Evolutionary conservation across 2,329 filamentous ascomycete genomes (phyloP), one percentile per base, ranked within the genome.

Genomic region (Claviceps arundinis): DNA sequence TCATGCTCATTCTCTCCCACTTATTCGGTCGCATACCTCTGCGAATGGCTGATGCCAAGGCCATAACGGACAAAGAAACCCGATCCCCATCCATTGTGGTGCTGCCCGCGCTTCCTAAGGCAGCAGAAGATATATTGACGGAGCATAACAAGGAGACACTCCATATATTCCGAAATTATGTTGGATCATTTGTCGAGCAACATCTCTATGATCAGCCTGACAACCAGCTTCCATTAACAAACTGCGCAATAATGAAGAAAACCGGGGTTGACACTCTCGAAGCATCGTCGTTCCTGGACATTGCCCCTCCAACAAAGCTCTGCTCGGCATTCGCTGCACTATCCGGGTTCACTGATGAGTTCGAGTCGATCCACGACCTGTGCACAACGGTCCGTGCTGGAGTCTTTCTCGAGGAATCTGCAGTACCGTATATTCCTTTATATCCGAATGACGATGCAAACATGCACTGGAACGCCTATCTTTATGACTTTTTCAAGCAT

Each of bases 401-500:
- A 0, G 78, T 91, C 1, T 89, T 88, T 68, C 74, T 91, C 0
- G 87, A 91, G 59, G 77, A 87, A 60, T 76, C 82, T 0, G 81
- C 84, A 1, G 79, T 91, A 24, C 87, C 87, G 0, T 78, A 85
- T 61, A 73, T 89, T 4, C 73, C 74, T 5, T 67, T 87, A 11
- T 77, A 77, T 57, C 77, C 79, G 0, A 69, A 80, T 26, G 77
- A 84, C 50, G 70, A 73, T 2, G 49, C 52, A 56, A 65, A 54
- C 8, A 62, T 65, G 13, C 76, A 76, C 0, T 71, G 81, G 54
- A 87, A 87, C 57, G 80, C 81, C 0, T 86, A 86, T 60, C 67
- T 90, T 0, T 80, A 84, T 54, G 84, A 90, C 64, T 91, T 89
- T 66, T 89, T 80, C 73, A 85, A 81, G 64, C 82, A 90, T 58